Base-by-base conservation (phyloP, 148 eudicot genomes). In the Nyssa sinensis region DNA sequence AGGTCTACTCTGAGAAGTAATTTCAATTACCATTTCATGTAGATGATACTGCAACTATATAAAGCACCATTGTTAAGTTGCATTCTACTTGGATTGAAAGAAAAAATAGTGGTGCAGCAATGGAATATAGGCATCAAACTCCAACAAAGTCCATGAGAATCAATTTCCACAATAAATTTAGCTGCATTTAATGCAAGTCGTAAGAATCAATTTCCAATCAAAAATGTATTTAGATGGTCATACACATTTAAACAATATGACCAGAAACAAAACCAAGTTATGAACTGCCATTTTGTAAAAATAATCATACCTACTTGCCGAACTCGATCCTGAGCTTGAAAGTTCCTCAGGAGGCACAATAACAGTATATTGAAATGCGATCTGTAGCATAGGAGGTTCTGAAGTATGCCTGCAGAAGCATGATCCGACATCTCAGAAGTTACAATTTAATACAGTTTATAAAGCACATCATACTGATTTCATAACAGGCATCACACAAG, bases 341-440 rank as follows among this genome's bases (percentile, higher is more conserved):
- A 80, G 86, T 87, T 92, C 92, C 76, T 92, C 91, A 12, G 91
- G 92, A 37, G 98, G 98, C 77, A 94, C 97, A 81, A 92, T 86
- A 66, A 94, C 93, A 72, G 96, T 79, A 82, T 94, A 94, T 82
- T 94, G 98, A 82, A 94, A 94, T 71, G 98, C 98, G 74, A 94
- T 74, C 85, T 94, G 98, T 70, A 94, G 25, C 83, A 92, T 86
- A 30, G 97, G 98, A 64, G 86, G 96, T 72, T 92, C 97, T 69
- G 87, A 76, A 60, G 84, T 79, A 78, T 90, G 87, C 61, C 98
- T 94, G 90, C 72, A 78, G 71, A 78, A 75, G 69, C 24, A 60
- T 16, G 31, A 71, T 67, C 49, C n/a, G 16, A 62, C 16, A 39
- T 39, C 41, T 10, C 64, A 64, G 29, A 75, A 66, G 68, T 30